Conservation (phyloP, 139 green algal species). For the Dunaliella sp. region DNA sequence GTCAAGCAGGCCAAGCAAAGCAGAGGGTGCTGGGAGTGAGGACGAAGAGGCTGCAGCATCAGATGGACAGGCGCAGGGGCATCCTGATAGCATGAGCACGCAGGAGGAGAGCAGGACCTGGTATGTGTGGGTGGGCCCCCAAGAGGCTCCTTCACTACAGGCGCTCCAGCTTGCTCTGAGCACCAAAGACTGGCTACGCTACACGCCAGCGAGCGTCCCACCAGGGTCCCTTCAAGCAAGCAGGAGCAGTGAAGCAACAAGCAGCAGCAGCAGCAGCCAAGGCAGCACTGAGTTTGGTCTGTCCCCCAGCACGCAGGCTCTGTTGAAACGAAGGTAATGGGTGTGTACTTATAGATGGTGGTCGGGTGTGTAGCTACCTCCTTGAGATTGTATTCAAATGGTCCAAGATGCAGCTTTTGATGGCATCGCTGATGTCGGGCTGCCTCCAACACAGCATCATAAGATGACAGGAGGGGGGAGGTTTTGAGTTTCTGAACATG, state of each 20-base stretch:
- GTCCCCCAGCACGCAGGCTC: conserved; percentile 23
- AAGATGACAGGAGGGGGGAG: too few species aligned
- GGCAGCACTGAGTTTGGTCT: conserved; percentile 6
- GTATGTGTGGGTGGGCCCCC: conserved; percentile 62
- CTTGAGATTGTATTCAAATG: too few species aligned
- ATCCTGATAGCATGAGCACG: too few species aligned
- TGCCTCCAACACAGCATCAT: too few species aligned
- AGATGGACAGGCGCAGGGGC: too few species aligned
- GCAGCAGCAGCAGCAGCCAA: neutral
- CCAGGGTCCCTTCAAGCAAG: neutral
- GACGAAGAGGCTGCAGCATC: too few species aligned
- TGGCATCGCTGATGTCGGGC: too few species aligned
- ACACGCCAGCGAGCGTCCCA: conserved; percentile 42
- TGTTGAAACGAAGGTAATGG: conserved; percentile 35
- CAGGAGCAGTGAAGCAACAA: neutral
- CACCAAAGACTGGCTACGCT: conserved; percentile 45
- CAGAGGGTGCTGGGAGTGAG: neutral
- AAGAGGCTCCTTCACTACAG: conserved; percentile 37
- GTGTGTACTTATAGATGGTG: too few species aligned
- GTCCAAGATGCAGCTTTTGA: too few species aligned
- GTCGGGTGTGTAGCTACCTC: too few species aligned
- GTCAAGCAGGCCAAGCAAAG: conserved; percentile 31
- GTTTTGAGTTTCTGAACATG: too few species aligned
- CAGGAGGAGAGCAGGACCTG: conserved; percentile 20
- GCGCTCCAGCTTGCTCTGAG: conserved; percentile 69